Conservation (phyloP, 441 rosid genomes). For the Populus hybrid region DNA sequence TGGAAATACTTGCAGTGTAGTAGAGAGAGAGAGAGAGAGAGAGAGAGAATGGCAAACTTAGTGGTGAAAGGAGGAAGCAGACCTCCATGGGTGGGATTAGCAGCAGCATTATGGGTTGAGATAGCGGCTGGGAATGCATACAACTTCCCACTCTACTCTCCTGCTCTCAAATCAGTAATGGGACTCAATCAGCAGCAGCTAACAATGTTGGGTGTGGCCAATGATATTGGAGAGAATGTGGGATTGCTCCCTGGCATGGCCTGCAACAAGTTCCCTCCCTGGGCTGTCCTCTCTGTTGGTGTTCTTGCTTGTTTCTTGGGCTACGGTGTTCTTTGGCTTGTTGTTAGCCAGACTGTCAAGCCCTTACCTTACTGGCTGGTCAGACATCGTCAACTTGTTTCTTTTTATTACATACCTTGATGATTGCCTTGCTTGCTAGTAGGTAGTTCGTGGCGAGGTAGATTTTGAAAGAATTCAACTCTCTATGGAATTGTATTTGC, state of each 20-base stretch:
- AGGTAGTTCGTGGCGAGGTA: not conserved
- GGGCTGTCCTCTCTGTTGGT: slow-evolving; percentile 74
- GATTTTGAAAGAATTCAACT: not conserved
- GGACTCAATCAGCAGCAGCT: slow-evolving; percentile 84
- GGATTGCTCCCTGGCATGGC: slow-evolving; percentile 84
- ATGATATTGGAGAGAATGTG: slow-evolving; percentile 88
- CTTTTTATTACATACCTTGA: not conserved
- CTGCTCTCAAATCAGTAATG: slow-evolving; percentile 70
- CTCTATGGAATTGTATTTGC: not conserved
- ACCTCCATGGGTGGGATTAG: slow-evolving; percentile 86
- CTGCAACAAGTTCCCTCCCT: slow-evolving; percentile 86
- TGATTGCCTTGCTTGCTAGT: not conserved
- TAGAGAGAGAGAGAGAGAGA: not conserved
- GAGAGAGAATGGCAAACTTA: not conserved
- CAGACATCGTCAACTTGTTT: slow-evolving; percentile 9
- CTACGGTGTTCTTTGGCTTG: slow-evolving; percentile 87
- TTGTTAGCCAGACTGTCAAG: slow-evolving; percentile 56
- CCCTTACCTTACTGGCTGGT: slow-evolving; percentile 88
- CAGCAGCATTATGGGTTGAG: slow-evolving; percentile 92
- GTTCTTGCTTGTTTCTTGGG: slow-evolving; percentile 70
- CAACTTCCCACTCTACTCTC: slow-evolving; percentile 85
- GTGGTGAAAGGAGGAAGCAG: not conserved
- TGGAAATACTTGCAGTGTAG: not conserved
- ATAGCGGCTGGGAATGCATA: slow-evolving; percentile 62
- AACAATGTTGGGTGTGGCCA: slow-evolving; percentile 87